Evolutionary conservation across 164 flowering plant species (phyloP).

Genomic region (Dillenia turbinata): DNA sequence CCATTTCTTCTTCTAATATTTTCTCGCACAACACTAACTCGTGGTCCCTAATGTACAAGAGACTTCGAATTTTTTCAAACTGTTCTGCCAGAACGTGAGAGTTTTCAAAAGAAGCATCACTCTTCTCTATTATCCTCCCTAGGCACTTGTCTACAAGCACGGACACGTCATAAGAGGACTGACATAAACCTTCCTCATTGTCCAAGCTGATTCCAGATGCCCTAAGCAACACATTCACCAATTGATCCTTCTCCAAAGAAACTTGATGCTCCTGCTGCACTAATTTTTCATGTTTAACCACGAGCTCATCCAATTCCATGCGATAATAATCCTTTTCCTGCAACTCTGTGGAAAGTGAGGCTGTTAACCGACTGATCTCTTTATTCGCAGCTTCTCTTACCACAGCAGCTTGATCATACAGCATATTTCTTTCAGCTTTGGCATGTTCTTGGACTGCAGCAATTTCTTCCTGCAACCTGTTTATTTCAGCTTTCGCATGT

Average conservation of each 20-base stretch:
- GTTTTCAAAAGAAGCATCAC: conserved; percentile 18
- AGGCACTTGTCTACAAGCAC: conserved; percentile 49
- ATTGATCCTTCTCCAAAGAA: conserved; percentile 41
- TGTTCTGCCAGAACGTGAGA: conserved; percentile 29
- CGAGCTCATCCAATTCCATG: conserved; percentile 46
- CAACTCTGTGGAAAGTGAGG: conserved; percentile 46
- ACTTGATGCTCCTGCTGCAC: conserved; percentile 32
- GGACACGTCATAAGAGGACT: conserved; percentile 25
- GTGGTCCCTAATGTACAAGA: conserved; percentile 50
- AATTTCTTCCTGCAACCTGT: conserved; percentile 25
- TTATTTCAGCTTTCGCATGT: conserved; percentile 41
- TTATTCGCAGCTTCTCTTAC: conserved; percentile 31
- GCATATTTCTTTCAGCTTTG: not conserved
- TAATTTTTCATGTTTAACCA: conserved; percentile 35
- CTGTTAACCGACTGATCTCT: conserved; percentile 48
- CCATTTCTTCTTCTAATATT: conserved; percentile 57
- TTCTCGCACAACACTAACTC: conserved; percentile 44
- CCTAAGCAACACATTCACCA: conserved; percentile 35
- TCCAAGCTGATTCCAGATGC: conserved; percentile 39
- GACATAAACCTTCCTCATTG: conserved; percentile 19
- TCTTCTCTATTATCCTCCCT: conserved; percentile 44
- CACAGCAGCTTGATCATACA: conserved; percentile 9
- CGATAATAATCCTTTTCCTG: conserved; percentile 56
- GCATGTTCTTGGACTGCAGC: no score
- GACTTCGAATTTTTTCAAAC: conserved; percentile 46